Base-by-base conservation (phyloP, 1,284 basidiomycete species). In the Mrakiaceae sp. region DNA sequence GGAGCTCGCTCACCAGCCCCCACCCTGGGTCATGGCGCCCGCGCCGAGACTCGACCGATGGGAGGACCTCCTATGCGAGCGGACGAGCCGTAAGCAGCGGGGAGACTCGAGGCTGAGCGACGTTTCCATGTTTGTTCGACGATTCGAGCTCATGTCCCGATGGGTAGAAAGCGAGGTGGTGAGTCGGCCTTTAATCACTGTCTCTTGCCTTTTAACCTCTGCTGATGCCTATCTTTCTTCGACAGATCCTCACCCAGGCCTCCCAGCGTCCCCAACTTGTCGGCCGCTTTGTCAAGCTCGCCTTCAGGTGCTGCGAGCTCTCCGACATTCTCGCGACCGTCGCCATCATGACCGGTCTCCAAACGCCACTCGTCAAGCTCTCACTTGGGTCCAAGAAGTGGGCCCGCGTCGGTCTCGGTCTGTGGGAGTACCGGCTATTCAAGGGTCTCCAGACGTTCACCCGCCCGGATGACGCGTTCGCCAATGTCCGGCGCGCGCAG, bases 1-100 rank as follows among this genome's bases (percentile, higher is more conserved):
- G 71, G 90, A 93, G 71, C 78, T 93, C 10, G 83, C 90, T 46
- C 80, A 84, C 66, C 64, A 67, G 43, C 62, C 65, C 11, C 53
- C 58, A n/a, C 62, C 57, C 1, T 66, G 65, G 65, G 39, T 60
- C 51, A 42, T 40, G 14, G 10, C 16, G 11, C 52, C 55, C 6
- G 16, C 49, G 27, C 57, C 57, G 40, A 12, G 42, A 12, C 52
- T 62, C 10, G 69, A 71, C 44, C 66, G 70, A 16, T 78, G 77
- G 75, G 73, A 75, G 42, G 75, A 75, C n/a, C 42, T 63, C n/a
- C 16, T 58, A n/a, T 55, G 46, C 12, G 65, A 63, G 52, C 59
- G 59, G 60, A 68, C 43, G 14, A 61, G 27, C 14, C 43, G 59
- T 42, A 64, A 58, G 49, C 54, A 39, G 6, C 39, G 6, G 14